Evolutionary conservation across 305 asterid species (phyloP).

Genomic region (Andrographis paniculata): DNA sequence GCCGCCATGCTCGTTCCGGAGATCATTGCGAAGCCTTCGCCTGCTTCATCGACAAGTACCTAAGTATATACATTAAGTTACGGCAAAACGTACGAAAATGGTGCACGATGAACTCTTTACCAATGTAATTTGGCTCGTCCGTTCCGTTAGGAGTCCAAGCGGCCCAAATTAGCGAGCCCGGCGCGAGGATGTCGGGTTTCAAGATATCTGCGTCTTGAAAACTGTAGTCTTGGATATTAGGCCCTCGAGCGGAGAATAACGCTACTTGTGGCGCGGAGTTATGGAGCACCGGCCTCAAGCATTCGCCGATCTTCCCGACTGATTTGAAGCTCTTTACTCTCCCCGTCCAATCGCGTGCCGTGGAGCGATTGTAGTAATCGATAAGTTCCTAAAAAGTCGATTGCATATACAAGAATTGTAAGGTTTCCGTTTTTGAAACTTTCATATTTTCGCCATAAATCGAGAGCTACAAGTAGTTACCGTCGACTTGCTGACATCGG

Average conservation of each 20-base stretch:
- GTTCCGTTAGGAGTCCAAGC: constrained; percentile 99
- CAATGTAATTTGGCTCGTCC: constrained; percentile 79
- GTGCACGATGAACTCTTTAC: constrained; percentile 31
- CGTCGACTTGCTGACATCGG: not conserved
- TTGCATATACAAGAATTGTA: constrained; percentile 6
- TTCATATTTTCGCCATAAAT: too few relatives aligned
- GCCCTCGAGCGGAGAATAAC: constrained; percentile 93
- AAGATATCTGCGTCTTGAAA: constrained; percentile 92
- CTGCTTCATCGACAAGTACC: constrained; percentile 36
- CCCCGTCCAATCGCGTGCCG: constrained; percentile 93
- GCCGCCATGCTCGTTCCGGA: constrained; percentile 99
- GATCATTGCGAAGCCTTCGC: constrained; percentile 96
- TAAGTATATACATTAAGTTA: not conserved
- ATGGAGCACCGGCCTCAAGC: constrained; percentile 77
- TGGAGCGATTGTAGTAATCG: constrained; percentile 77
- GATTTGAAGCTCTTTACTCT: constrained; percentile 85
- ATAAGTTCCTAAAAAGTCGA: constrained; percentile 67
- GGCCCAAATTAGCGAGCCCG: constrained; percentile 97
- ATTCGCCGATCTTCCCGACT: constrained; percentile 77
- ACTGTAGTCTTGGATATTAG: constrained; percentile 88
- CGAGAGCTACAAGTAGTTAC: not conserved
- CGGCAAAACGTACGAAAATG: not conserved
- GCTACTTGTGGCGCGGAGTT: constrained; percentile 98
- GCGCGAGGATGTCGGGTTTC: constrained; percentile 97
- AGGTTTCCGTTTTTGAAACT: too few relatives aligned